Evolutionary conservation across 2,329 filamentous ascomycete genomes (phyloP).

Genomic region (Clarireedia sp.): DNA sequence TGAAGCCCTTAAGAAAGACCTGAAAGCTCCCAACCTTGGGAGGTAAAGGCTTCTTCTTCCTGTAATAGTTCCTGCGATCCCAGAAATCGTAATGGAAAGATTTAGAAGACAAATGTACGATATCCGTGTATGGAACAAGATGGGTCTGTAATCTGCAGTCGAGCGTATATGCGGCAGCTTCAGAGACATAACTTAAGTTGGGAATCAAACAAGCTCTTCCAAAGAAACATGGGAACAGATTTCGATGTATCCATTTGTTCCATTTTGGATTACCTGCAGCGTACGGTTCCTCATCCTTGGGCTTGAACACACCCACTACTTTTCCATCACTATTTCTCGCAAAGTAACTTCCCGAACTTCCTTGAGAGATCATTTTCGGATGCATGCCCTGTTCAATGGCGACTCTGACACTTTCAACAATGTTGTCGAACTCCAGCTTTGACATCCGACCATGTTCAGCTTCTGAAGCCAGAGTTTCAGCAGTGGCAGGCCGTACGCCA

Average conservation of each 20-base stretch:
- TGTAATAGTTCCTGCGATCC: slow-evolving; percentile 81
- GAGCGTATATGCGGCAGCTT: slow-evolving; percentile 92
- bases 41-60: slow-evolving; percentile 79
- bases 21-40: slow-evolving; percentile 94
- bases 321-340: slow-evolving; percentile 85
- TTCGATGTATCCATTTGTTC: slow-evolving; percentile 99
- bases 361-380: slow-evolving; percentile 92
- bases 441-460: slow-evolving; percentile 60
- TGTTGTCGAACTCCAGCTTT: slow-evolving; percentile 73
- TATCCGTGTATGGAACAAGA: slow-evolving; percentile 92
- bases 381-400: slow-evolving; percentile 89
- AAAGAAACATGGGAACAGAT: slow-evolving; percentile 95
- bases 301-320: slow-evolving; percentile 96
- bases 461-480: slow-evolving; percentile 60
- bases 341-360: slow-evolving; percentile 97
- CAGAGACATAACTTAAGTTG: slow-evolving; percentile 94
- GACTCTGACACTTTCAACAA: slow-evolving; percentile 80
- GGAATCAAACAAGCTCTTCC: slow-evolving; percentile 90
- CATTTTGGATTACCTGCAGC: slow-evolving; percentile 96
- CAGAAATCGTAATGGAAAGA: slow-evolving; percentile 98
- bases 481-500: slow-evolving; percentile 70
- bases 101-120: slow-evolving; percentile 89
- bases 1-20: slow-evolving; percentile 93
- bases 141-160: slow-evolving; percentile 84
- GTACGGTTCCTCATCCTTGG: slow-evolving; percentile 97